Evolutionary conservation across 495 filamentous ascomycete species (phyloP).

Genomic region (Pyrenula aspistea): DNA sequence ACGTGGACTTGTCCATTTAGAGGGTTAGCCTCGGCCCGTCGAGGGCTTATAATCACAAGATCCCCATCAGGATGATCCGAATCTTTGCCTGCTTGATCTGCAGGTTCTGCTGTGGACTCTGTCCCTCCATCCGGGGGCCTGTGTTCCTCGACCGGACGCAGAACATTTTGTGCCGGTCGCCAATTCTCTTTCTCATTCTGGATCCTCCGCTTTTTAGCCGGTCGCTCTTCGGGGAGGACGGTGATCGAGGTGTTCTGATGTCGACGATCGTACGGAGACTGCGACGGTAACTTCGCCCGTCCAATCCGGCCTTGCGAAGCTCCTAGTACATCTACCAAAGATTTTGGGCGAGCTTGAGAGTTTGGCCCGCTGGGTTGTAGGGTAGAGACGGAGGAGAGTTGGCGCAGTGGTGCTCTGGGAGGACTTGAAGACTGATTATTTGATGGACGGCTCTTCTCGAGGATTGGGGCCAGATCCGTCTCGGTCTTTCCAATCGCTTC

Average conservation of each 20-base stretch:
- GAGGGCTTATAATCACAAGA: too few species aligned
- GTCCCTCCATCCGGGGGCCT: too few species aligned
- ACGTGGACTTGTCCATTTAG: too few species aligned
- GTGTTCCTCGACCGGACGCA: too few species aligned
- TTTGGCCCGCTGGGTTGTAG: not conserved
- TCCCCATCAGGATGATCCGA: too few species aligned
- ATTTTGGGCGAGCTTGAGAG: not conserved
- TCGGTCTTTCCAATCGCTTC: constrained; percentile 60
- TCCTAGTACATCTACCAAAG: not conserved
- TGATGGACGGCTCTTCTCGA: constrained; percentile 51
- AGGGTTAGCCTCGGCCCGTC: too few species aligned
- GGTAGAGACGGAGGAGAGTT: not conserved
- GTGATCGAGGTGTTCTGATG: not conserved
- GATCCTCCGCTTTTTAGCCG: not conserved
- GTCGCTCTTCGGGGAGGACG: not conserved
- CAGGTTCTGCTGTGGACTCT: too few species aligned
- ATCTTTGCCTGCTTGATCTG: too few species aligned
- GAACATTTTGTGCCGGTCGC: too few species aligned
- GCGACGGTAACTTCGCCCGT: not conserved
- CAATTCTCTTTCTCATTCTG: not conserved
- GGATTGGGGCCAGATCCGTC: constrained; percentile 62
- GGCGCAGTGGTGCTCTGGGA: not conserved
- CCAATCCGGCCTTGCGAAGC: not conserved
- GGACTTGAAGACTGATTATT: constrained; percentile 22
- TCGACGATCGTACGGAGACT: not conserved